Conservation (phyloP, 768 basidiomycete genomes). For the Mycena epipterygia region DNA sequence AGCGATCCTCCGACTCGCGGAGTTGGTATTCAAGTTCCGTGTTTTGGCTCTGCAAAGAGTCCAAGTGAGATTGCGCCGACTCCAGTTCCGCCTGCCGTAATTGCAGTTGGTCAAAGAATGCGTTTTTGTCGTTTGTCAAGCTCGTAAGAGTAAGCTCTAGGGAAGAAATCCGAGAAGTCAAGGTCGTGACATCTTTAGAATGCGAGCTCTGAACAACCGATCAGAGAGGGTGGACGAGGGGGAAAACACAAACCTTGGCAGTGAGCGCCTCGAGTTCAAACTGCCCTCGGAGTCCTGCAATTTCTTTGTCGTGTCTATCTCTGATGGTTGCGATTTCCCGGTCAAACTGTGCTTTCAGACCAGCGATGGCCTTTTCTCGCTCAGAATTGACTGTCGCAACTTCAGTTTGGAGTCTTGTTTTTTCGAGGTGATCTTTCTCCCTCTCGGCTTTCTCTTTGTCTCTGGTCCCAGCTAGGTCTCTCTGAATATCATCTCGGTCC, state of each 20-base stretch:
- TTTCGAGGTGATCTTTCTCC: slow-evolving; percentile 69
- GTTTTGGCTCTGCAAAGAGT: slow-evolving; percentile 81
- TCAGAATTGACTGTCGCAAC: slow-evolving; percentile 72
- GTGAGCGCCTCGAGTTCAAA: slow-evolving; percentile 83
- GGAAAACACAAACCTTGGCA: slow-evolving; percentile 68
- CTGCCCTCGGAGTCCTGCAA: slow-evolving; percentile 72
- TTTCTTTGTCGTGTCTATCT: slow-evolving; percentile 84
- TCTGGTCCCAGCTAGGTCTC: slow-evolving; percentile 64
- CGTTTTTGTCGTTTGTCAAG: slow-evolving; percentile 80
- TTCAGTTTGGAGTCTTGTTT: slow-evolving; percentile 70
- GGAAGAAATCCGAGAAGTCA: slow-evolving; percentile 59
- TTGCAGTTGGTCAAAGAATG: slow-evolving; percentile 89
- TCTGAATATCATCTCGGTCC: slow-evolving; percentile 85
- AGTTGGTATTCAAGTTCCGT: slow-evolving; percentile 91
- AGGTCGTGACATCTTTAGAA: slow-evolving; percentile 72
- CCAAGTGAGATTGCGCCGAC: slow-evolving; percentile 81
- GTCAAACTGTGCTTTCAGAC: slow-evolving; percentile 77
- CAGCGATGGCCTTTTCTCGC: slow-evolving; percentile 72
- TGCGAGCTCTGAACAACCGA: slow-evolving; percentile 67
- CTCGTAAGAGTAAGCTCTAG: slow-evolving; percentile 81
- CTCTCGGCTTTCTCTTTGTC: slow-evolving; percentile 69
- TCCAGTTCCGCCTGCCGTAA: slow-evolving; percentile 92
- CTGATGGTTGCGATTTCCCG: slow-evolving; percentile 72
- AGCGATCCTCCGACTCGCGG: slow-evolving; percentile 82
- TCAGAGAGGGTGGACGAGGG: slow-evolving; percentile 9